phyloP scores from a whole-genome alignment of 345 rosid genomes.

The Trapa incisa region DNA sequence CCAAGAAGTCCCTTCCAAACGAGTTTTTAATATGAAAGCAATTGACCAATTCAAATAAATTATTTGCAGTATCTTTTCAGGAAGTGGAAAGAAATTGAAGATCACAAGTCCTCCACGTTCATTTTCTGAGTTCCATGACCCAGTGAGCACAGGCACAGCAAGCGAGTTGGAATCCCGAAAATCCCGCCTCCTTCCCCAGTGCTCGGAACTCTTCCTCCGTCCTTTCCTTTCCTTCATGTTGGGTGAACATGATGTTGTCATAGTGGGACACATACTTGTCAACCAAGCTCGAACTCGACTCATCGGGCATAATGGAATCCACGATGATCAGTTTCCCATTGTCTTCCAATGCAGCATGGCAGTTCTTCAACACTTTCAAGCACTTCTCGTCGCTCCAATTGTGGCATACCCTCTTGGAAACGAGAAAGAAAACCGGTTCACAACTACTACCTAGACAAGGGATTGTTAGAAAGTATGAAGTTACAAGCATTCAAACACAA shows the following conservation, averaged over 20 bases:
- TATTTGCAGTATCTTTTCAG: too few species aligned
- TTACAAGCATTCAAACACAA: not conserved
- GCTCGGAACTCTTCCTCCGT: slow-evolving; percentile 12
- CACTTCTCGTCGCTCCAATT: slow-evolving; percentile 16
- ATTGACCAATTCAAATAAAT: too few species aligned
- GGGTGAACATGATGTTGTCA: slow-evolving; percentile 19
- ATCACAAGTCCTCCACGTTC: not conserved
- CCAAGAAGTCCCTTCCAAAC: too few species aligned
- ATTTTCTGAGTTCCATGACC: slow-evolving; percentile 21
- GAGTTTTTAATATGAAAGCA: too few species aligned
- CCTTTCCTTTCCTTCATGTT: slow-evolving; percentile 20
- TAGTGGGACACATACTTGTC: slow-evolving; percentile 4
- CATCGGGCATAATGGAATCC: slow-evolving; percentile 4
- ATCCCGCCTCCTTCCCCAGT: slow-evolving; percentile 18
- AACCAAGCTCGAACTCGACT: slow-evolving; percentile 4
- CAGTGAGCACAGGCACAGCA: slow-evolving; percentile 9
- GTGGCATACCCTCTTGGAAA: slow-evolving; percentile 13
- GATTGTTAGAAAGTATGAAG: not conserved
- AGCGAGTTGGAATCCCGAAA: slow-evolving; percentile 1
- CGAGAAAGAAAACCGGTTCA: not conserved
- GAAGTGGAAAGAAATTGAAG: too few species aligned
- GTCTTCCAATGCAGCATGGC: slow-evolving; percentile 8
- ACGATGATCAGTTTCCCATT: slow-evolving; percentile 12
- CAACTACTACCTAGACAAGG: not conserved
- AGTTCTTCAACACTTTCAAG: slow-evolving; percentile 12